Evolutionary conservation across 352 stramenopile genomes (phyloP), one percentile per base, ranked within the genome.

Genomic region (Phytophthora citricola): DNA sequence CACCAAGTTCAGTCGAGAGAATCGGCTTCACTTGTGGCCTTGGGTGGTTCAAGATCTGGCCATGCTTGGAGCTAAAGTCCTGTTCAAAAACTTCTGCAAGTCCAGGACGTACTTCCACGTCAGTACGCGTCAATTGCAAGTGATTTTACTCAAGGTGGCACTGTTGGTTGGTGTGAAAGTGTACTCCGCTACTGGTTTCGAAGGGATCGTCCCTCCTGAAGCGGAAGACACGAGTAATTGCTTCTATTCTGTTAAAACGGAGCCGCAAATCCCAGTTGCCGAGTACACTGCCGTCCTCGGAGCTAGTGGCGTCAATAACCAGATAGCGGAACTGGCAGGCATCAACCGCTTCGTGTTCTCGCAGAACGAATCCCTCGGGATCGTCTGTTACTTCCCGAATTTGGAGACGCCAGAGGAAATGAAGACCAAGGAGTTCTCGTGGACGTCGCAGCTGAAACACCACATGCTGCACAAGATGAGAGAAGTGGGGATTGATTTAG

Each of bases 331-430:
- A 2, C 71, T 84, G 22, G 78, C 78, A 5, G 78, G 75, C 6
- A 90, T 92, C 69, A 84, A 85, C 58, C 81, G 84, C 24, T 90
- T 90, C 39, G 76, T 90, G 26, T 92, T 90, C 54, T 88, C 75
- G n/a, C 75, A 76, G 5, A 93, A 90, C 47, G 81, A 90, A 38
- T 85, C 84, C 3, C 78, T 92, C 24, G 86, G 84, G 1, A 75
- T 92, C 17, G 81, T 94, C 24, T 90, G 85, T 64, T 92, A 90
- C 58, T 87, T 94, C 61, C 81, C 81, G 4, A 93, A 92, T 60
- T 54, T 76, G 40, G 72, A 78, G 48, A 85, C 79, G 11, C 63
- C 73, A 15, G 82, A 91, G 39, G 84, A 92, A 65, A 82, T 79
- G 58, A 77, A 79, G 24, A 74, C 90, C 12, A 69, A 72, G 34